Base-by-base conservation (phyloP, 2,329 filamentous ascomycete genomes). In the Trichoderma koningii region DNA sequence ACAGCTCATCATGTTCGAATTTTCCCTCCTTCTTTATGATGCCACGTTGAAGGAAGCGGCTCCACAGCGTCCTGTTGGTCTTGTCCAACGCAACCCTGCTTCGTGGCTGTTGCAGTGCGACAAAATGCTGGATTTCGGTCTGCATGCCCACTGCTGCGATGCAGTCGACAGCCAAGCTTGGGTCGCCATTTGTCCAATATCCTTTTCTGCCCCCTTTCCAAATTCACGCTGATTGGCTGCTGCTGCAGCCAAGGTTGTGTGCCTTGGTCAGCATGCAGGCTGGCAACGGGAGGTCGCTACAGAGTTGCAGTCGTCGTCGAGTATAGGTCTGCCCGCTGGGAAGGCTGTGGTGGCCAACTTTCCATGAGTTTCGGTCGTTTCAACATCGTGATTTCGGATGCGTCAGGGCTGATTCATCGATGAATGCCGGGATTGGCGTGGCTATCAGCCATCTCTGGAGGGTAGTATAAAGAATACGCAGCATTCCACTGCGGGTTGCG, bases 401-500 rank as follows among this genome's bases (percentile, higher is more conserved):
- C n/a, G 7, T 34, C 2, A n/a, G 42, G 3, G 41, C 14, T 14
- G 38, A 62, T 30, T 44, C 17, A 62, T 34, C 19, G 59, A 26
- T 38, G 38, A n/a, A 42, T 44, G 23, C 38, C 48, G 26, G 59
- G n/a, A 34, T 52, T 52, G 26, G 47, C 38, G 59, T 62, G 38
- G 23, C 50, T 5, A 5, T 53, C 59, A 14, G 59, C 19, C 38
- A 44, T 45, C 5, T 52, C 48, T 44, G 48, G 19, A 19, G 48
- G 48, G 26, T 53, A 62, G 23, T 62, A 62, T 23, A 62, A 50
- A 7, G 59, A 62, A 23, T 62, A 62, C 17, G 59, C 34, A 26
- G 48, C 23, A 70, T 69, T 64, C 62, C 62, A 64, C 38, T 64
- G 60, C n/a, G 41, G 55, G 21, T 21, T 48, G 38, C 62, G 62